A percentile compares a stretch with the other conserved stretches of the same genome.
phyloP scores from a whole-genome alignment of 805 yeast genomes.

The Wickerhamiella australiensis region DNA sequence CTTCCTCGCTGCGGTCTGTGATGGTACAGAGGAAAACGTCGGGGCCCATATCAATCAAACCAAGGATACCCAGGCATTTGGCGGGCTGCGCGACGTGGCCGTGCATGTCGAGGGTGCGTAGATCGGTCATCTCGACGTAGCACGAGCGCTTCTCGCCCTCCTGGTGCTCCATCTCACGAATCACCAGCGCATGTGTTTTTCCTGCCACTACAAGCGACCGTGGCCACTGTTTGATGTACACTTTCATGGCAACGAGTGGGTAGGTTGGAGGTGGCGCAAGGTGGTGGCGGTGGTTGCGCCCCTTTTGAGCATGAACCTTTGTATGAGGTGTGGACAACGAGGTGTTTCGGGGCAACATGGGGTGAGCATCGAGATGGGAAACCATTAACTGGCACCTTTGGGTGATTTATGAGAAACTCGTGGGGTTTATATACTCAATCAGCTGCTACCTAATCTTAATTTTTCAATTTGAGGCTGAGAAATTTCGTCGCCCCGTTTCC shows the following conservation, averaged over 20 bases:
- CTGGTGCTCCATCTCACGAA: constrained; percentile 25
- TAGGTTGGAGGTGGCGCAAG: background rate
- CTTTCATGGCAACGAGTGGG: constrained; percentile 38
- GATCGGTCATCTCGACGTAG: constrained; percentile 37
- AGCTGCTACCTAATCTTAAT: background rate
- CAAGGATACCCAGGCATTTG: constrained; percentile 48
- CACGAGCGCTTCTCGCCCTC: constrained; percentile 20
- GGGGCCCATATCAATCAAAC: constrained; percentile 57
- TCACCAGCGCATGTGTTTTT: constrained; percentile 44
- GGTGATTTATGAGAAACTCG: no score
- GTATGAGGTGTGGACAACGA: no score
- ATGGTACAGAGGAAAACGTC: constrained; percentile 69
- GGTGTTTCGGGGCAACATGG: no score
- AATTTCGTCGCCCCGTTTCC: background rate
- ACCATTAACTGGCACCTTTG: no score
- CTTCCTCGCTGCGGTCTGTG: constrained; percentile 64
- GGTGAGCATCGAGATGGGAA: no score
- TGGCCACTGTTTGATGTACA: constrained; percentile 51
- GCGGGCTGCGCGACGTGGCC: constrained; percentile 32
- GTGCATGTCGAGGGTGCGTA: constrained; percentile 30
- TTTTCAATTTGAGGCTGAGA: background rate
- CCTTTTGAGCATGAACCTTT: background rate
- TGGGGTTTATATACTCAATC: no score
- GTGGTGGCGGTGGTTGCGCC: background rate
- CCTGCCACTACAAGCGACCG: constrained; percentile 58